Evolutionary conservation across 2,329 filamentous ascomycete genomes (phyloP).

Genomic region (Talaromyces sp.): DNA sequence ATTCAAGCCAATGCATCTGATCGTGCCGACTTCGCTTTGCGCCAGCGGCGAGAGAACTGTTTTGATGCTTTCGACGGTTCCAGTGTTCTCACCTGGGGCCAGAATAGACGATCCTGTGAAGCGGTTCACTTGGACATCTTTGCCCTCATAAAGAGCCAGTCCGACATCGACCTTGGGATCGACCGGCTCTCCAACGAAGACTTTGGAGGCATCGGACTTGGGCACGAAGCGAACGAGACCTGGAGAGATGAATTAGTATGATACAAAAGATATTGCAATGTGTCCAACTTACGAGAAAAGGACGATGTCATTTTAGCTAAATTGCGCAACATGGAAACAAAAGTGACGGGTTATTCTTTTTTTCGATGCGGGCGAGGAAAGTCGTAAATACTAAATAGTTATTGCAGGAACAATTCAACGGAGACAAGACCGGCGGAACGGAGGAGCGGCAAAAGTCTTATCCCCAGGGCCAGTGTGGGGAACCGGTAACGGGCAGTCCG

Average conservation of each 20-base stretch:
- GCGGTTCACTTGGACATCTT: slow-evolving; percentile 52
- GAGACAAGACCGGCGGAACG: slow-evolving; percentile 12
- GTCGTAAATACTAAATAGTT: not conserved
- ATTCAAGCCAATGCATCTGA: slow-evolving; percentile 57
- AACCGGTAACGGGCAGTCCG: slow-evolving; percentile 13
- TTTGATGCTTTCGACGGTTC: slow-evolving; percentile 27
- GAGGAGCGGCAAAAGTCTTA: slow-evolving; percentile 14
- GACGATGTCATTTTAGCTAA: slow-evolving; percentile 28
- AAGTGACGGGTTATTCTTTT: not conserved
- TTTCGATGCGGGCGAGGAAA: too few species aligned
- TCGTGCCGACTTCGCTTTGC: slow-evolving; percentile 49
- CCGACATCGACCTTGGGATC: slow-evolving; percentile 54
- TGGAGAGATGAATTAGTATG: slow-evolving; percentile 20
- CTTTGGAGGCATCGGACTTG: slow-evolving; percentile 44
- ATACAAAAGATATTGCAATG: not conserved
- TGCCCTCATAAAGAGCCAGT: slow-evolving; percentile 50
- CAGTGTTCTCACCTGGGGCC: slow-evolving; percentile 49
- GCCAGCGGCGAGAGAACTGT: slow-evolving; percentile 49
- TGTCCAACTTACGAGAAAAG: slow-evolving; percentile 20
- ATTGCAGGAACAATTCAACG: not conserved
- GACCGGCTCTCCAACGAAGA: slow-evolving; percentile 54
- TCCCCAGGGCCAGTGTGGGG: slow-evolving; percentile 12
- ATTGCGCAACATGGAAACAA: not conserved
- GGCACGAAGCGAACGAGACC: slow-evolving; percentile 58
- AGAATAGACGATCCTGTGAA: slow-evolving; percentile 57